Base-by-base conservation (phyloP, 2,329 filamentous ascomycete genomes). In the Botrytis porri region DNA sequence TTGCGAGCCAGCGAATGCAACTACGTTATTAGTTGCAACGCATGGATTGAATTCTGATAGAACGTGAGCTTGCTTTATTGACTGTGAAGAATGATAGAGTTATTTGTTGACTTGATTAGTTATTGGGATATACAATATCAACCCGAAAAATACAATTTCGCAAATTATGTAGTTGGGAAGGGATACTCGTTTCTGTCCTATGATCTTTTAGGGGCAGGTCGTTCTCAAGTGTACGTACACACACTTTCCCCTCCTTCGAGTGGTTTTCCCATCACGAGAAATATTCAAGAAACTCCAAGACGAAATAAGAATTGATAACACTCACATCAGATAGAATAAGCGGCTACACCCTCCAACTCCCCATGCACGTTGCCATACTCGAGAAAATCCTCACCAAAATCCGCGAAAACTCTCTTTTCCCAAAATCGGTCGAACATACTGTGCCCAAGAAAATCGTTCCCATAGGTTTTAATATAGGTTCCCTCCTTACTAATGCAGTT, bases 51-150 rank as follows among this genome's bases (percentile, higher is more conserved):
- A 10, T 9, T n/a, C 61, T 41, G 61, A 63, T 29, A 16, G 61
- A n/a, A 60, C 37, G 61, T 63, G 20, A 43, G 39, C 6, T 57
- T 29, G 3, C 39, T 63, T 22, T 3, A 20, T 63, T 29, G 9
- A 8, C 2, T 25, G 16, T n/a, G n/a, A 5, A 43, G 4, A 2
- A 9, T 16, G 1, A 4, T 0, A 37, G 9, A n/a, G 2, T 2
- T 3, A 9, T 25, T 18, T 8, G 5, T 41, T 39, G 14, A 41
- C 14, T 41, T 41, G 25, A 5, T 7, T 6, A 63, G 61, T 5
- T 41, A 63, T 63, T 63, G 61, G 39, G n/a, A 32, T 45, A 32
- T 64, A 43, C 41, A 45, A 35, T 64, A 45, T 32, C 62, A 45
- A 4, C 39, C 41, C 9, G 41, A 20, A 32, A 45, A 64, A 22